These are phyloP conservation scores for Carnegiea gigantea DNA, from an alignment of 179 eudicot species.

Conservation along the genomic window DNA sequence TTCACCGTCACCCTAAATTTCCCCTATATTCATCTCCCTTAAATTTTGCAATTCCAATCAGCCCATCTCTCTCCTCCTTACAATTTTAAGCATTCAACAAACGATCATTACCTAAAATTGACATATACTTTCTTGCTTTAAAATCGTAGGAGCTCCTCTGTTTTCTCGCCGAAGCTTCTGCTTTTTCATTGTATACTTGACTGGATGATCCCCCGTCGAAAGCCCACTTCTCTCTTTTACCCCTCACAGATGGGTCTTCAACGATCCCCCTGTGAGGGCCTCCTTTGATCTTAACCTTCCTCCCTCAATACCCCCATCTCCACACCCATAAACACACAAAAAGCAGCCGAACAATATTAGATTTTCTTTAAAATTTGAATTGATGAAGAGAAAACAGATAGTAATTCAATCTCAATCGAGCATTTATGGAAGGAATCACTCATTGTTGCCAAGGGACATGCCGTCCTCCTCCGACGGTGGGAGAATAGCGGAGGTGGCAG, in stretches of 20 bases:
- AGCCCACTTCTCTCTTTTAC: background rate
- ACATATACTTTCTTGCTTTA: background rate
- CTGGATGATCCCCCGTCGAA: background rate
- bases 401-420: background rate
- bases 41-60: background rate
- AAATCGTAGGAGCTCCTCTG: background rate
- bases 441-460: background rate
- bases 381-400: background rate
- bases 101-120: background rate
- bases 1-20: no score
- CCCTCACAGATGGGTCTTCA: constrained; percentile 2
- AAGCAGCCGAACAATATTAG: no score
- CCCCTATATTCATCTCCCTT: no score
- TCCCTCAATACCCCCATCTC: background rate
- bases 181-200: background rate
- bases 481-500: background rate
- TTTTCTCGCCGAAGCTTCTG: background rate
- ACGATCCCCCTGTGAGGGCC: constrained; percentile 1
- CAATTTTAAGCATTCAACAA: background rate
- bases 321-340: background rate
- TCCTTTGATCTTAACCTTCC: background rate
- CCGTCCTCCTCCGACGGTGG: background rate
- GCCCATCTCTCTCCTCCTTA: background rate
- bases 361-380: no score
- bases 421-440: background rate